Base-by-base conservation (phyloP, 768 basidiomycete genomes). In the Tulasnella sp. region DNA sequence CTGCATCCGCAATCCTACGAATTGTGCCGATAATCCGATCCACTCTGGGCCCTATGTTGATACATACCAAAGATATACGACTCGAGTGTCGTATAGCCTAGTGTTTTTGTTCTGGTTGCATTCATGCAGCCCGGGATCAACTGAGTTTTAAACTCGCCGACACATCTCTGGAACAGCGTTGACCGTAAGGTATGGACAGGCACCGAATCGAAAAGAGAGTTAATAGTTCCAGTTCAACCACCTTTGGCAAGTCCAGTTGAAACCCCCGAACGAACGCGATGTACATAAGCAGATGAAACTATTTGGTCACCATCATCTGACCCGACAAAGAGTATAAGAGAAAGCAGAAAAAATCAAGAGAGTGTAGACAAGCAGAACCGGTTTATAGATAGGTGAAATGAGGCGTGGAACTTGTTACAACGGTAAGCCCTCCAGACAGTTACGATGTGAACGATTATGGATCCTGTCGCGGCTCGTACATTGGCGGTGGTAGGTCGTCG, bases 401-500 rank as follows among this genome's bases (percentile, higher is more conserved):
- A 34, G 34, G 27, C 14, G 31, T 34, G 19, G 27, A 68, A 36
- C 21, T 68, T 34, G 62, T 68, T 8, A 52, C 62, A 68, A 34
- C 31, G 34, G 14, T 1, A 68, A 36, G 34, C 18, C 34, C 10
- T 36, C 31, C 34, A 68, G 31, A 27, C 27, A 34, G 18, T 27
- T 36, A 14, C 16, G 34, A 31, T 14, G 16, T 34, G 14, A 19
- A 27, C 8, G 62, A 14, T 34, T 68, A 68, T 36, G 31, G 31
- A 18, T 68, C n/a, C 27, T n/a, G 48, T n/a, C 62, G 62, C 5
- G 62, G 62, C 62, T 74, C 46, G 73, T 74, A 74, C 73, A 74
- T 74, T 24, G 73, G 73, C n/a, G 73, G 73, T 16, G 73, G 73
- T 19, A 18, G 40, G 38, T 74, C 73, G 31, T 74, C n/a, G n/a